Evolutionary conservation across 208 protist species (phyloP).

Genomic region (Entamoeba dispar): DNA sequence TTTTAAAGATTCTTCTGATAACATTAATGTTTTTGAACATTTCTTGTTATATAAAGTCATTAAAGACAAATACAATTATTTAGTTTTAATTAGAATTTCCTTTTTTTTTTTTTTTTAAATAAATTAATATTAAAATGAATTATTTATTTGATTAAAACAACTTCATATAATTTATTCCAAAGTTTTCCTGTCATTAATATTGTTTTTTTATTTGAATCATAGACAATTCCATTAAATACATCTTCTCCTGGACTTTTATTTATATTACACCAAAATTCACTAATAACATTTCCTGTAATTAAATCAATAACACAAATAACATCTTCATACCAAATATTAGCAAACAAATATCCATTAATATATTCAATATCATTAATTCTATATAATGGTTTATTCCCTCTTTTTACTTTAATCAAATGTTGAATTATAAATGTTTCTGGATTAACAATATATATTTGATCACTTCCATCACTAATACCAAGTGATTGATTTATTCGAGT

Average conservation of each 20-base stretch:
- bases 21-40: not conserved
- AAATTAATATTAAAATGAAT: no score
- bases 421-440: not conserved
- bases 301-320: not conserved
- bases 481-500: not conserved
- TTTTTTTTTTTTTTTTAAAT: no score
- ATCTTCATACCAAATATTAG: not conserved
- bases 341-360: not conserved
- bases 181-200: not conserved
- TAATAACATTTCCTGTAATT: not conserved
- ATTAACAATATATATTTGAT: not conserved
- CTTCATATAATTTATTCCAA: not conserved
- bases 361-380: not conserved
- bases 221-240: not conserved
- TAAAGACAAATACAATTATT: no score
- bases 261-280: not conserved
- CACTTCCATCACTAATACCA: not conserved
- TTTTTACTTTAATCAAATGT: not conserved
- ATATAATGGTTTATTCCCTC: not conserved
- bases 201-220: not conserved
- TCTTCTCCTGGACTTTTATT: not conserved
- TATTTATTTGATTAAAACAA: not conserved
- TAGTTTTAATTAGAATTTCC: no score
- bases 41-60: no score
- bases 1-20: not conserved